phyloP scores from a whole-genome alignment of 75 land plant genomes.

The Pinus albicaulis region DNA sequence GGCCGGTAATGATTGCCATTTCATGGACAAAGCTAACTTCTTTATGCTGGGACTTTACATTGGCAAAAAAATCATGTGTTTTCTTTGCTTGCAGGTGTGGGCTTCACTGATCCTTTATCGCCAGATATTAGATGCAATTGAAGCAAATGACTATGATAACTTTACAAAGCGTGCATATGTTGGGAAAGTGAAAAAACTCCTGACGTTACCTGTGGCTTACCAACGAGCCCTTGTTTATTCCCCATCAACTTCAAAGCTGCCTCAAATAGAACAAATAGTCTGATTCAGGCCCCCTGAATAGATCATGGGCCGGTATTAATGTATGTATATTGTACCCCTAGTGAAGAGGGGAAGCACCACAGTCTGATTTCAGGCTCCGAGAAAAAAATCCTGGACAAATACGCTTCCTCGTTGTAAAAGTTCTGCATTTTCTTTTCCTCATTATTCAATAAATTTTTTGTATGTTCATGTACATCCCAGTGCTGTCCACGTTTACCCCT shows the following conservation, averaged over 20 bases:
- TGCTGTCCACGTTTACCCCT: neutral
- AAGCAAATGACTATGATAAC: constrained; percentile 67
- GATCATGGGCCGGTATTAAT: neutral
- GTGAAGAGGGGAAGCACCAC: neutral
- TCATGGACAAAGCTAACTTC: no score
- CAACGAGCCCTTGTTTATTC: neutral
- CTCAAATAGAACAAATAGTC: no score
- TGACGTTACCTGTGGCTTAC: constrained; percentile 55
- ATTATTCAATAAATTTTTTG: neutral
- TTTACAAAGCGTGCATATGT: constrained; percentile 68
- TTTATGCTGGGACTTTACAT: no score
- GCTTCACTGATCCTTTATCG: constrained; percentile 61
- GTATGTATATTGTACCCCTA: neutral
- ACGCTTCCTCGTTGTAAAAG: neutral
- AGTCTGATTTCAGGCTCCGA: neutral
- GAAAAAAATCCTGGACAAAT: neutral
- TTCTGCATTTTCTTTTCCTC: neutral
- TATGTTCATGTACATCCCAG: neutral
- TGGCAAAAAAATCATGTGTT: no score
- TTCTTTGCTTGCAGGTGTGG: constrained; percentile 43
- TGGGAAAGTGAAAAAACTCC: constrained; percentile 50
- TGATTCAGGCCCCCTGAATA: neutral
- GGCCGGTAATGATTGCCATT: constrained; percentile 50
- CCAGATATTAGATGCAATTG: constrained; percentile 69
- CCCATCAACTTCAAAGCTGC: no score